Conservation (phyloP, 169 alveolate genomes). For the Cryptosporidium felis region DNA sequence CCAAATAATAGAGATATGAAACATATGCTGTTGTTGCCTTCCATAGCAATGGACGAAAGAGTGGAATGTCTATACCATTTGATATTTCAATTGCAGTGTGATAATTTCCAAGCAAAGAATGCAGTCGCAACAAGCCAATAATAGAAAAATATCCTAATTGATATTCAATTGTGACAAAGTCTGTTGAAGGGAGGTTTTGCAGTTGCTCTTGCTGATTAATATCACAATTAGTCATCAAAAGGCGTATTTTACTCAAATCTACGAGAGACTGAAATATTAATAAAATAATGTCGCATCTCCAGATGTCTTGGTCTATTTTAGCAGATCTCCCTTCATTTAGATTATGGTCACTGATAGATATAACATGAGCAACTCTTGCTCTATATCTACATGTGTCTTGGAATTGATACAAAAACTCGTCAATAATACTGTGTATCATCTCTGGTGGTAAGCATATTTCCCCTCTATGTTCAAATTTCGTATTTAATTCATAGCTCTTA, state of each 20-base stretch:
- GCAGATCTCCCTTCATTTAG: conserved; percentile 37
- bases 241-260: conserved; percentile 17
- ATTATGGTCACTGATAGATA: conserved; percentile 15
- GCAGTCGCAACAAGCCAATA: conserved; percentile 32
- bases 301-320: conserved; percentile 42
- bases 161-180: not conserved
- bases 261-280: conserved; percentile 33
- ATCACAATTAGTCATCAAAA: not conserved
- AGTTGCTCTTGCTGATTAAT: conserved; percentile 8
- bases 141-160: conserved; percentile 58
- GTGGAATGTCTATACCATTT: conserved; percentile 23
- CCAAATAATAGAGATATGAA: conserved; percentile 59
- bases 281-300: conserved; percentile 68
- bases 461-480: not conserved
- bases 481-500: not conserved
- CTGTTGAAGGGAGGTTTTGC: not conserved
- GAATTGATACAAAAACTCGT: conserved; percentile 63
- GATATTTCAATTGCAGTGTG: conserved; percentile 53
- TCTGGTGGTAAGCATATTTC: conserved; percentile 44
- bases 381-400: conserved; percentile 67
- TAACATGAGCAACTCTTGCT: conserved; percentile 16
- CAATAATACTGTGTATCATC: conserved; percentile 27
- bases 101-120: conserved; percentile 40
- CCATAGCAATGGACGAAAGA: conserved; percentile 52
- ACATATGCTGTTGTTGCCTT: conserved; percentile 59